phyloP scores from a whole-genome alignment of 805 yeast genomes.

The Candida montana region DNA sequence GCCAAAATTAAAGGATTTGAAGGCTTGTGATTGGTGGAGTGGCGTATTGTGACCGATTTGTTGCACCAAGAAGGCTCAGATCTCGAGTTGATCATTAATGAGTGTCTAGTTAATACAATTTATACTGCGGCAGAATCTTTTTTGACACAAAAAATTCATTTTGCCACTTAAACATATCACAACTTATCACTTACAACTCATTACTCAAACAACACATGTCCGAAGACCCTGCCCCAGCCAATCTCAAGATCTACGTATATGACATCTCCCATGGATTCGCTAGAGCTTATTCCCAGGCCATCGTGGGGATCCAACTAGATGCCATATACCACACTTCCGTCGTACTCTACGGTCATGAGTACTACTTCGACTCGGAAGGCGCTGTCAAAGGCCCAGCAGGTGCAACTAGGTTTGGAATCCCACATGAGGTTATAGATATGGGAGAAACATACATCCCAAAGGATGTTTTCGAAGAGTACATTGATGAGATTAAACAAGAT shows the following conservation, averaged over 20 bases:
- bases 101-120: no score
- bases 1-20: no score
- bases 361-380: slow-evolving; percentile 58
- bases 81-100: no score
- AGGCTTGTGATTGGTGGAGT: no score
- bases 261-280: slow-evolving; percentile 64
- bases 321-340: slow-evolving; percentile 67
- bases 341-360: slow-evolving; percentile 48
- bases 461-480: slow-evolving; percentile 48
- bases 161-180: neutral
- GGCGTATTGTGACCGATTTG: no score
- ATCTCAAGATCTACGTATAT: slow-evolving; percentile 37
- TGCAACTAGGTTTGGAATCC: slow-evolving; percentile 52
- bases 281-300: slow-evolving; percentile 38
- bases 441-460: slow-evolving; percentile 48
- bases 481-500: slow-evolving; percentile 43
- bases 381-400: slow-evolving; percentile 41
- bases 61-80: no score
- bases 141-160: neutral
- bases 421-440: slow-evolving; percentile 45
- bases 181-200: no score
- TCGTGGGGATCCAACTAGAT: slow-evolving; percentile 50
- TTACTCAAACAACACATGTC: neutral
- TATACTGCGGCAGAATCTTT: no score
- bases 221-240: slow-evolving; percentile 1